Percentiles rank a stretch among this genome's conserved stretches.
Evolutionary conservation across 805 yeast species (phyloP).

Genomic region (Pichia eremophila): DNA sequence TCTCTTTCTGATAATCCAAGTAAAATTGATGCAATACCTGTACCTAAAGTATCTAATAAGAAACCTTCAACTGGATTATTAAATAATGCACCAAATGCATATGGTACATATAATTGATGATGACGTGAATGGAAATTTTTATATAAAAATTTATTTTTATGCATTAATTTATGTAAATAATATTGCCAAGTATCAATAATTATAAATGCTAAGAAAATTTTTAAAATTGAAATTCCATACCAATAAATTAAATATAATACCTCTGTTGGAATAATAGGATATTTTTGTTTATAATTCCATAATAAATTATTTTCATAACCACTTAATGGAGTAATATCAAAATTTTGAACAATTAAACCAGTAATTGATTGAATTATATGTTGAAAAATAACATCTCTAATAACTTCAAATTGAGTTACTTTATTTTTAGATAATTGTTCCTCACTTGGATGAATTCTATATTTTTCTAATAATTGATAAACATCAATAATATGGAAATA

Average conservation of each 20-base stretch:
- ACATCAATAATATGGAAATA: conserved; percentile 71
- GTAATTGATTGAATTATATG: conserved; percentile 73
- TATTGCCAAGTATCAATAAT: conserved; percentile 95
- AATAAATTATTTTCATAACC: conserved; percentile 39
- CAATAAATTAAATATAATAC: conserved; percentile 45
- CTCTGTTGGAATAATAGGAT: conserved; percentile 35
- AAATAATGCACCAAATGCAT: conserved; percentile 92
- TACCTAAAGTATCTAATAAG: conserved; percentile 82
- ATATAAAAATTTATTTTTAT: conserved; percentile 66
- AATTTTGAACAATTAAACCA: conserved; percentile 45
- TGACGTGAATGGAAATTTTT: conserved; percentile 85
- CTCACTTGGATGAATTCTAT: conserved; percentile 87
- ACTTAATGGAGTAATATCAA: conserved; percentile 49
- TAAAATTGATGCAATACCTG: conserved; percentile 68
- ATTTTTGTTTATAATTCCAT: conserved; percentile 35
- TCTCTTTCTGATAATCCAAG: conserved; percentile 70
- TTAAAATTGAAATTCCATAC: conserved; percentile 53
- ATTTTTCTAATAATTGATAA: conserved; percentile 65
- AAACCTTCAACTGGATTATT: conserved; percentile 94
- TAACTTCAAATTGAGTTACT: conserved; percentile 59
- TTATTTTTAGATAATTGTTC: conserved; percentile 72
- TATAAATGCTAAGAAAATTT: conserved; percentile 52
- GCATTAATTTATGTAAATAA: conserved; percentile 84
- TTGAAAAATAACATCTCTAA: conserved; percentile 76
- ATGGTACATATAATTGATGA: conserved; percentile 90